Percentiles rank a stretch among this genome's conserved stretches.
These are phyloP conservation scores for Rhizopogon vesiculosus DNA, from an alignment of 768 basidiomycete species.

Conservation along the genomic window DNA sequence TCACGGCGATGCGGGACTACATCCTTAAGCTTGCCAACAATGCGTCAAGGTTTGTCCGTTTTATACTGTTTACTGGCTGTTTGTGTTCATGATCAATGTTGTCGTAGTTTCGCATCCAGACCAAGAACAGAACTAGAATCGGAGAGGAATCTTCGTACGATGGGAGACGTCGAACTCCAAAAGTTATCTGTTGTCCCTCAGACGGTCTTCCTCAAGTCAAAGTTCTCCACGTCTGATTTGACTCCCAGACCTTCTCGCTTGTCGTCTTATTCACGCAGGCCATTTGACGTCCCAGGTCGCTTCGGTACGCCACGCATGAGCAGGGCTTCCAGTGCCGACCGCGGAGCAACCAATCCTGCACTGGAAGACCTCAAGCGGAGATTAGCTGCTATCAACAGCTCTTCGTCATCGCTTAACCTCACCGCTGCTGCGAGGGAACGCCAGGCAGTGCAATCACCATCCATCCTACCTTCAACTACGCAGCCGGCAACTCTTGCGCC, in stretches of 20 bases:
- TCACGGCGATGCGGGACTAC: constrained; percentile 87
- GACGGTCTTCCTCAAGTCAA: constrained; percentile 80
- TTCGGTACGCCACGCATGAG: constrained; percentile 47
- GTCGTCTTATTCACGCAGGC: constrained; percentile 32
- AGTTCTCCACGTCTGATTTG: constrained; percentile 34
- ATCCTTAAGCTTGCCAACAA: constrained; percentile 79
- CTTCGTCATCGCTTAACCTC: constrained; percentile 56
- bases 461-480: constrained; percentile 9
- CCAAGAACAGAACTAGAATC: constrained; percentile 57
- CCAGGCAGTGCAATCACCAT: constrained; percentile 27
- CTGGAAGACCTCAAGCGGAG: constrained; percentile 78
- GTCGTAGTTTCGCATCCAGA: constrained; percentile 60
- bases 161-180: constrained; percentile 71
- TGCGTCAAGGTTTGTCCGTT: constrained; percentile 56
- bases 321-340: constrained; percentile 45
- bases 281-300: constrained; percentile 38
- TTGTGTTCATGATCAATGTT: constrained; percentile 1
- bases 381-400: constrained; percentile 71
- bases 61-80: background rate
- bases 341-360: constrained; percentile 44
- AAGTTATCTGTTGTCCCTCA: constrained; percentile 88
- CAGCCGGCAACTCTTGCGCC: constrained; percentile 19
- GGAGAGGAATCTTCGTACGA: constrained; percentile 58
- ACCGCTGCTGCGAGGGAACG: constrained; percentile 40
- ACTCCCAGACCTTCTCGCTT: constrained; percentile 33